phyloP scores from a whole-genome alignment of 495 filamentous ascomycete species.

The Friedmanniomyces simplex region DNA sequence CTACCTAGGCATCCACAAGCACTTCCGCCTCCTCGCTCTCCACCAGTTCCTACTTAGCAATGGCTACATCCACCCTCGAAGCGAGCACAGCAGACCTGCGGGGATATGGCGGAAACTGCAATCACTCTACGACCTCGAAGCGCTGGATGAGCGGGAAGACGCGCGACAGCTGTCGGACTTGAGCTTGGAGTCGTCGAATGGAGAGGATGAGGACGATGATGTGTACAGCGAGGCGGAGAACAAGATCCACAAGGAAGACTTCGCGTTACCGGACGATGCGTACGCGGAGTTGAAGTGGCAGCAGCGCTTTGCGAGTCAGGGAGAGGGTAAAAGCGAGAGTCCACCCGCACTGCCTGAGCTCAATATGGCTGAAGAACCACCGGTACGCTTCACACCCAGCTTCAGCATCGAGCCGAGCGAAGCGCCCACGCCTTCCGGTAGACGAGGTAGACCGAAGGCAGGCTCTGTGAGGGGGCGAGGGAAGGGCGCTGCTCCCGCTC shows the following conservation, averaged over 20 bases:
- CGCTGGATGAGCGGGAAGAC: slow-evolving; percentile 70
- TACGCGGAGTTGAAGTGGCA: slow-evolving; percentile 67
- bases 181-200: background rate
- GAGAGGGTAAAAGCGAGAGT: slow-evolving; percentile 40
- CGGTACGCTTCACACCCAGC: slow-evolving; percentile 18
- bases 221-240: slow-evolving; percentile 18
- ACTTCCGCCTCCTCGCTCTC: slow-evolving; percentile 90
- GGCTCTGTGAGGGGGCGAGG: background rate
- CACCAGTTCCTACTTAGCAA: slow-evolving; percentile 77
- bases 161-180: slow-evolving; percentile 19
- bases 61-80: slow-evolving; percentile 57
- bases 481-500: background rate
- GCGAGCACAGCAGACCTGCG: slow-evolving; percentile 71
- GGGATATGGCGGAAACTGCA: slow-evolving; percentile 85
- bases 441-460: slow-evolving; percentile 1
- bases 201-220: slow-evolving; percentile 33
- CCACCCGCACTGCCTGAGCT: slow-evolving; percentile 41
- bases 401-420: slow-evolving; percentile 18
- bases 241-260: slow-evolving; percentile 47
- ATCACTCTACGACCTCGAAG: slow-evolving; percentile 76
- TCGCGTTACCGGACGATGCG: slow-evolving; percentile 65
- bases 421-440: slow-evolving; percentile 3
- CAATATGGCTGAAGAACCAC: slow-evolving; percentile 24
- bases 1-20: slow-evolving; percentile 81
- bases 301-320: slow-evolving; percentile 44